These are phyloP conservation scores for Aciculosporium take DNA, from an alignment of 2,329 filamentous ascomycete species.

Conservation along the genomic window DNA sequence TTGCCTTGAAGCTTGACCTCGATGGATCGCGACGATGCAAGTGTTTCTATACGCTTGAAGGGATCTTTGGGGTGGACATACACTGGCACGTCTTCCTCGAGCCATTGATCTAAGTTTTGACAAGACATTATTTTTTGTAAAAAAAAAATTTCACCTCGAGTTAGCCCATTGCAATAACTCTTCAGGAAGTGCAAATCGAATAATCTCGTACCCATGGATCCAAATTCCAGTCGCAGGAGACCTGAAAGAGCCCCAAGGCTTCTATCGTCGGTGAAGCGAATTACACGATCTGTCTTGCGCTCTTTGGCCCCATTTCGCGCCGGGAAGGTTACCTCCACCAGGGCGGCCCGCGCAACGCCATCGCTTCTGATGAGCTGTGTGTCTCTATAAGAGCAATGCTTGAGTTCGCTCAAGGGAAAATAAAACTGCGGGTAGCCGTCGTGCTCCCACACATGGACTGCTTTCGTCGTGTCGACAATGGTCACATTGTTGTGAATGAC, in stretches of 20 bases:
- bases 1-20: constrained; percentile 33
- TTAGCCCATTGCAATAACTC: not conserved
- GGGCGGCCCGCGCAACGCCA: constrained; percentile 13
- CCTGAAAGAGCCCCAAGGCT: constrained; percentile 19
- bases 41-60: constrained; percentile 48
- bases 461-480: constrained; percentile 24
- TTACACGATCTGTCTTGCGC: constrained; percentile 18
- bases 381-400: constrained; percentile 15
- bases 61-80: constrained; percentile 53
- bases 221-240: constrained; percentile 21
- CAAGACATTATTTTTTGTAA: not conserved
- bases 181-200: not conserved
- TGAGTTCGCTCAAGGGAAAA: constrained; percentile 18
- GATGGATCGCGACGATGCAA: constrained; percentile 39
- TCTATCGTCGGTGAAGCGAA: constrained; percentile 26
- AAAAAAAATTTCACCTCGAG: not conserved
- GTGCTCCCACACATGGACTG: constrained; percentile 30
- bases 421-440: constrained; percentile 33
- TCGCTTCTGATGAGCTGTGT: constrained; percentile 14
- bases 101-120: constrained; percentile 24
- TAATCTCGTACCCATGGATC: constrained; percentile 17
- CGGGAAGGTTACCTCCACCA: constrained; percentile 19
- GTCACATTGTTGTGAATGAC: constrained; percentile 18
- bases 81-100: constrained; percentile 45
- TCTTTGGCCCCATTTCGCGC: constrained; percentile 12